A percentile compares a stretch with the other conserved stretches of the same genome.
Conservation (phyloP, 2,329 filamentous ascomycete species). For the Domatiomyces catenatus region DNA sequence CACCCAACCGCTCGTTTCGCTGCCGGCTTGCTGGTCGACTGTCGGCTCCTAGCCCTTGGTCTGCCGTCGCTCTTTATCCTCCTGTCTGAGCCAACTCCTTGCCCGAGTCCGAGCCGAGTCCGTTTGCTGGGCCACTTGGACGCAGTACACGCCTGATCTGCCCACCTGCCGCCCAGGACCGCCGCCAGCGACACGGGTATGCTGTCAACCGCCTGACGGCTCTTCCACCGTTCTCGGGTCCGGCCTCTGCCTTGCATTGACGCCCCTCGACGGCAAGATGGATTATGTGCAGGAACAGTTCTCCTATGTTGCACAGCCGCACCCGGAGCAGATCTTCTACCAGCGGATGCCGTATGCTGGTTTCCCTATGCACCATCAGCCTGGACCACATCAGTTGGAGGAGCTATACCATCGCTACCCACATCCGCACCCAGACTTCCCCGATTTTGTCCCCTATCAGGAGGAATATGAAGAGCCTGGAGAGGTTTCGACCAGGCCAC, state of each 20-base stretch:
- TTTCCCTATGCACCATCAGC: slow-evolving; percentile 7
- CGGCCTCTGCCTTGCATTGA: neutral
- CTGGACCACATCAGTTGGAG: slow-evolving; percentile 3
- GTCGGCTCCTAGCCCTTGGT: neutral
- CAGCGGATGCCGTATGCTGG: slow-evolving; percentile 5
- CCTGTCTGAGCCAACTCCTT: neutral
- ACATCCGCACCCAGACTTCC: slow-evolving; percentile 22
- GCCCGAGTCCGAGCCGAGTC: too few species aligned
- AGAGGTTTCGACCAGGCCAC: slow-evolving; percentile 33
- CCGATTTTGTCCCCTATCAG: slow-evolving; percentile 27
- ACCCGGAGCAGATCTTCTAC: slow-evolving; percentile 13
- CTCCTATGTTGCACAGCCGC: slow-evolving; percentile 7
- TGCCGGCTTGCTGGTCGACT: neutral
- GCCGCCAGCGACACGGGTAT: neutral
- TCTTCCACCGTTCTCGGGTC: neutral
- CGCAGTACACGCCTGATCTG: neutral
- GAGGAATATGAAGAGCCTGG: slow-evolving; percentile 33
- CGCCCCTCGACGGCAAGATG: neutral
- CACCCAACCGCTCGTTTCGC: neutral
- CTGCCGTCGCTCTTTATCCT: neutral
- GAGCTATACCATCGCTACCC: slow-evolving; percentile 6
- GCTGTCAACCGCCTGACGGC: neutral
- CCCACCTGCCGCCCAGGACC: neutral
- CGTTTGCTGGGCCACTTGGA: neutral
- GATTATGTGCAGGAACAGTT: slow-evolving; percentile 8